A percentile compares a stretch with the other conserved stretches of the same genome.
These are phyloP conservation scores for Yarrowia sp. DNA, from an alignment of 805 yeast genomes.

Conservation along the genomic window DNA sequence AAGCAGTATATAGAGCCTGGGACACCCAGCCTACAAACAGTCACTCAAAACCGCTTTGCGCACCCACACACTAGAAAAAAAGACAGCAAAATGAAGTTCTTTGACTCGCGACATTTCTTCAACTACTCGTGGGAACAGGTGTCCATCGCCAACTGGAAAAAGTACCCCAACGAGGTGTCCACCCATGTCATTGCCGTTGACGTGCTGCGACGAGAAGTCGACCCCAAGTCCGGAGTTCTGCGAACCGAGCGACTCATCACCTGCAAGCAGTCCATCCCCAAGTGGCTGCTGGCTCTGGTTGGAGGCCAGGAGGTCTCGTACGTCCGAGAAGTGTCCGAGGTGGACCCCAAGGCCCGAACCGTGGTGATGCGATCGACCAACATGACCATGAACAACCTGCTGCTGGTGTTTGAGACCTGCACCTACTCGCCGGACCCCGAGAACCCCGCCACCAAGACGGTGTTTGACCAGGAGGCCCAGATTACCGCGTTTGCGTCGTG, in stretches of 20 bases:
- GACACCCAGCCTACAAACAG: slow-evolving; percentile 7
- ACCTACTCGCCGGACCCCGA: slow-evolving; percentile 71
- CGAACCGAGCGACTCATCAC: slow-evolving; percentile 88
- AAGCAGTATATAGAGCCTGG: slow-evolving; percentile 6
- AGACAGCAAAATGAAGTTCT: slow-evolving; percentile 71
- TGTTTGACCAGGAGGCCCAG: slow-evolving; percentile 82
- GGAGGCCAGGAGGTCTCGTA: slow-evolving; percentile 78
- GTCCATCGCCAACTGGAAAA: slow-evolving; percentile 95
- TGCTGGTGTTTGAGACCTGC: slow-evolving; percentile 89
- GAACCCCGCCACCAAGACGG: slow-evolving; percentile 60
- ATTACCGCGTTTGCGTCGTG: slow-evolving; percentile 84
- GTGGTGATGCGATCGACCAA: slow-evolving; percentile 85
- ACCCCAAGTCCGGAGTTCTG: slow-evolving; percentile 59
- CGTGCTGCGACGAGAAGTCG: slow-evolving; percentile 74
- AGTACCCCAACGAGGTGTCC: slow-evolving; percentile 93
- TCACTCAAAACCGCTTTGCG: neutral
- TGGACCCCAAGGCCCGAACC: slow-evolving; percentile 69
- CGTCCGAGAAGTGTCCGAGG: slow-evolving; percentile 88
- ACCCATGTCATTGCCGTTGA: slow-evolving; percentile 95
- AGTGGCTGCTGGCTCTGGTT: slow-evolving; percentile 74
- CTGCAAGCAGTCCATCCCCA: slow-evolving; percentile 84
- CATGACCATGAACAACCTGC: slow-evolving; percentile 75
- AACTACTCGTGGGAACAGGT: slow-evolving; percentile 92
- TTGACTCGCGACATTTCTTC: slow-evolving; percentile 71
- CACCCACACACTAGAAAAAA: neutral